phyloP scores from a whole-genome alignment of 192 early-diverging fungal species.

The Umbelopsis ramanniana region DNA sequence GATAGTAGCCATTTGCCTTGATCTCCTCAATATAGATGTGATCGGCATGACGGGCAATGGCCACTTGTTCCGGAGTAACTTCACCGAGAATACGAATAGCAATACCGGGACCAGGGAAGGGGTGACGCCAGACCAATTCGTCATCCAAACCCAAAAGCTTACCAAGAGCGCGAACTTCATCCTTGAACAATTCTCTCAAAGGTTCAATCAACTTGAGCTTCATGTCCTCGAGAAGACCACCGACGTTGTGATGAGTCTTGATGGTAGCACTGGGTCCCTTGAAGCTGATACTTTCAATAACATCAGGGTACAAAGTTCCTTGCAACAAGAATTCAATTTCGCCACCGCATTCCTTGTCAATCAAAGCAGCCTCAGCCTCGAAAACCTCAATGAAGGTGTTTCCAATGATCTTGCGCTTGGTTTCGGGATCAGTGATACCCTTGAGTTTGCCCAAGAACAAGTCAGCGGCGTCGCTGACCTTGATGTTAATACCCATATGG shows the following conservation, averaged over 20 bases:
- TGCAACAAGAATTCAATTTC: slow-evolving; percentile 95
- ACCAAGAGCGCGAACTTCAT: slow-evolving; percentile 98
- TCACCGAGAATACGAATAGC: slow-evolving; percentile 98
- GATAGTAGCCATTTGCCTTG: slow-evolving; percentile 95
- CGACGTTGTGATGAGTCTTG: slow-evolving; percentile 99
- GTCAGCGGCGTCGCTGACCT: slow-evolving; percentile 85
- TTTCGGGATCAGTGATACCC: slow-evolving; percentile 94
- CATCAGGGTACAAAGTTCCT: slow-evolving; percentile 98
- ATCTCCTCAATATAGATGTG: slow-evolving; percentile 99
- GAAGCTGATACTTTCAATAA: slow-evolving; percentile 98
- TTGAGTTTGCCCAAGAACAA: slow-evolving; percentile 85
- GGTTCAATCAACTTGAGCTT: slow-evolving; percentile 98
- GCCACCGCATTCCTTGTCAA: slow-evolving; percentile 82
- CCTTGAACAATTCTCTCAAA: slow-evolving; percentile 98
- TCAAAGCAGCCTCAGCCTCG: slow-evolving; percentile 87
- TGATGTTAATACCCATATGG: slow-evolving; percentile 95
- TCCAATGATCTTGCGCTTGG: slow-evolving; percentile 99
- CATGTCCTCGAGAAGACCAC: slow-evolving; percentile 96
- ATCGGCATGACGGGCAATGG: slow-evolving; percentile 94
- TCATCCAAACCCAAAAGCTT: slow-evolving; percentile 86
- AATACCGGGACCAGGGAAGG: slow-evolving; percentile 99
- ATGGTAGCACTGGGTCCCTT: slow-evolving; percentile 99
- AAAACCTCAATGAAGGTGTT: slow-evolving; percentile 99
- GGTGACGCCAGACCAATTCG: slow-evolving; percentile 97
- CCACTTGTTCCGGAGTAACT: slow-evolving; percentile 92